Conservation (phyloP, 2,329 filamentous ascomycete genomes). For the Sphaerulina vaccinii region DNA sequence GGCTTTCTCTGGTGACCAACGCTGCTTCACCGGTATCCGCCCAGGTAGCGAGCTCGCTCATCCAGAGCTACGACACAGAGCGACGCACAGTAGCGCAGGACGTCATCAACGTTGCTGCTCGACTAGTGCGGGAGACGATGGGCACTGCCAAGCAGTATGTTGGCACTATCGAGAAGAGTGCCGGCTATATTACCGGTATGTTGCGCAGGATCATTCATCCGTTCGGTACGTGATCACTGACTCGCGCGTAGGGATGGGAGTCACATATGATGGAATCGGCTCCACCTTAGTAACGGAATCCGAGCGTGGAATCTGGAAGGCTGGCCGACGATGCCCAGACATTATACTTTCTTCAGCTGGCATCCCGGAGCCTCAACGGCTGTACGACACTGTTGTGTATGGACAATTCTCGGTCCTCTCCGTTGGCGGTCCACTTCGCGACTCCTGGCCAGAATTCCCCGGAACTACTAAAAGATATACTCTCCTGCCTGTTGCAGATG, state of each 20-base stretch:
- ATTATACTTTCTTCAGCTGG: neutral
- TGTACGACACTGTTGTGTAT: conserved; percentile 9
- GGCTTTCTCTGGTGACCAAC: conserved; percentile 1
- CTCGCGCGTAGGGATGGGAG: conserved; percentile 5
- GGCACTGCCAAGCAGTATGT: conserved; percentile 16
- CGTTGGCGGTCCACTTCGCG: neutral
- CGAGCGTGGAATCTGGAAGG: conserved; percentile 11
- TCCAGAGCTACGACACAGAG: conserved; percentile 15
- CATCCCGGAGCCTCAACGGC: neutral
- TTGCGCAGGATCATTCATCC: neutral
- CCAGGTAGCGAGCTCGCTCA: neutral
- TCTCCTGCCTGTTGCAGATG: neutral
- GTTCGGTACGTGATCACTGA: neutral
- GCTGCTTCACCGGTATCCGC: neutral
- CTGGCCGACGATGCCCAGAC: conserved; percentile 10
- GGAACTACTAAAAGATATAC: neutral
- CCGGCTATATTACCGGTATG: conserved; percentile 14
- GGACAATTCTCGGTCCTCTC: conserved; percentile 10
- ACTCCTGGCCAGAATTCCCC: neutral
- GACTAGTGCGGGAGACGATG: conserved; percentile 13
- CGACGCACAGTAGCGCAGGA: conserved; percentile 13
- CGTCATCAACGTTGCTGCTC: conserved; percentile 15
- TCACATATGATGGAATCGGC: conserved; percentile 5
- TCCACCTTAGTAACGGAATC: conserved; percentile 6
- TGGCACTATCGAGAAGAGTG: conserved; percentile 15